These are phyloP conservation scores for Ramularia collo-cygni DNA, from an alignment of 2,329 filamentous ascomycete genomes.

Conservation along the genomic window DNA sequence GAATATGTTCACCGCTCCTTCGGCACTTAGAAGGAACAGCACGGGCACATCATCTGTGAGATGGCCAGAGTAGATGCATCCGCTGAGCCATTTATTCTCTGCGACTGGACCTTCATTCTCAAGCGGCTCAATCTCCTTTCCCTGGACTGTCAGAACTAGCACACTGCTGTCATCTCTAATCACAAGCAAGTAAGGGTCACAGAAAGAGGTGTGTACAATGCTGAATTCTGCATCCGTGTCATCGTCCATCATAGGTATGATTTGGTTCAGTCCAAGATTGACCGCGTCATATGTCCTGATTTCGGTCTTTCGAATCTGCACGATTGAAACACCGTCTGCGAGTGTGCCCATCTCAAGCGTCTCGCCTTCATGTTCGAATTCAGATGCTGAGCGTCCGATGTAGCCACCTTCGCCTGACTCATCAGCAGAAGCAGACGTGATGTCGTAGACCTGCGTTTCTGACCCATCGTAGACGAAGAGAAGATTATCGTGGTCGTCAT, in stretches of 20 bases:
- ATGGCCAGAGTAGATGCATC: constrained; percentile 71
- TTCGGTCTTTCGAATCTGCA: constrained; percentile 82
- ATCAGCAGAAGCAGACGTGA: constrained; percentile 6
- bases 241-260: constrained; percentile 87
- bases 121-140: constrained; percentile 58
- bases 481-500: constrained; percentile 17
- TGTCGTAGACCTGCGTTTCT: constrained; percentile 23
- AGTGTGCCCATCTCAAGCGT: constrained; percentile 82
- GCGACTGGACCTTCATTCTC: constrained; percentile 58
- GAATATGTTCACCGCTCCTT: constrained; percentile 68
- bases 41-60: constrained; percentile 50
- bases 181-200: constrained; percentile 77
- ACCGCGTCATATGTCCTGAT: constrained; percentile 77
- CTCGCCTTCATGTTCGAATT: constrained; percentile 84
- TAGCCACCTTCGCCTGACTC: constrained; percentile 12
- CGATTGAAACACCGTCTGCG: constrained; percentile 70
- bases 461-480: constrained; percentile 27
- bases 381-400: constrained; percentile 62
- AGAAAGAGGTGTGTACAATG: constrained; percentile 73
- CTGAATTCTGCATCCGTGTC: constrained; percentile 75
- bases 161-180: constrained; percentile 77
- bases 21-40: constrained; percentile 68
- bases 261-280: constrained; percentile 85
- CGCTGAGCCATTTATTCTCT: constrained; percentile 69
- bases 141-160: constrained; percentile 64